Base-by-base conservation (phyloP, 306 rosid genomes). In the Ammopiptanthus mongolicus region DNA sequence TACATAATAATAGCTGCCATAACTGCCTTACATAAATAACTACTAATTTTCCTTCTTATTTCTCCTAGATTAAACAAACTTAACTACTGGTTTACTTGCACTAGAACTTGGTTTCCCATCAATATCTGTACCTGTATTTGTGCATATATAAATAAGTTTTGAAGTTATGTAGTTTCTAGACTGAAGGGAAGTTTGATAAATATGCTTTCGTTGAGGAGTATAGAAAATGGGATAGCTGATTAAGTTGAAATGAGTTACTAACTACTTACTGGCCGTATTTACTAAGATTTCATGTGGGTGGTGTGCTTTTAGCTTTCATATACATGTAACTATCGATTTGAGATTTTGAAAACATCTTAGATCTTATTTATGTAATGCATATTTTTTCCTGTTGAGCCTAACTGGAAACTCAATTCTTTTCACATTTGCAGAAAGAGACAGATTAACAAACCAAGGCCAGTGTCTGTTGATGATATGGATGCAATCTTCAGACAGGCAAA, bases 401-500 rank as follows among this genome's bases (percentile, higher is more conserved):
- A 31, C 56, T 37, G 55, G 47, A 79, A 73, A 60, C 55, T 74
- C 10, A 62, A 62, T 19, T 81, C 31, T 48, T 37, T 73, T 19
- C 31, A 36, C 36, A 7, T 77, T 76, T 46, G 68, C 91, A 95
- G 97, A 64, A 91, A 91, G 80, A 88, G 73, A 73, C 93, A 88
- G 86, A 95, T 90, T 71, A 90, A 88, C 80, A 91, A 74, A 82
- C 98, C 97, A 22, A 84, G 80, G 79, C 90, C 98, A 37, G 88
- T 95, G 1, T 78, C 92, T 29, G 88, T 44, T 22, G 77, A 65
- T 63, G 95, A 95, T 78, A 91, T 90, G 86, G 95, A 90, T 75
- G 90, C 85, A 10, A 36, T 91, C 62, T 95, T 87, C 76, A 86
- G 59, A 80, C 86, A 85, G 81, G 96, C 87, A 53, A 90, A 88